Base-by-base conservation (phyloP, 257 asterid genomes). In the Linderniella brevidens region DNA sequence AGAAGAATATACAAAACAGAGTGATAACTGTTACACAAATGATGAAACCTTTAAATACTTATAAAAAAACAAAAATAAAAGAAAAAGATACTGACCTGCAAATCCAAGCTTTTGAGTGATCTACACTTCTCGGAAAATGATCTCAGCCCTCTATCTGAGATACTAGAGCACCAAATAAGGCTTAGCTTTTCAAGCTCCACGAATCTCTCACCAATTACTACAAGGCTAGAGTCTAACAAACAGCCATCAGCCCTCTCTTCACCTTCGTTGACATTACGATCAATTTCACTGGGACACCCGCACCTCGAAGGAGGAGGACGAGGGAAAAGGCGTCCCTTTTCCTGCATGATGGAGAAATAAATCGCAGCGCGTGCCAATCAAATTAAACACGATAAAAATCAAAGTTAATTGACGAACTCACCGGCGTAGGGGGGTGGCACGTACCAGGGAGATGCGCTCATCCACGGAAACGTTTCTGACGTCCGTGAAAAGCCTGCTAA, bases 121-220 rank as follows among this genome's bases (percentile, higher is more conserved):
- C 35, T 65, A 57, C 93, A 82, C 50, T 63, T 75, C 61, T 68
- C 74, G 41, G 93, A 85, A 41, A 86, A 58, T 47, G 87, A 79
- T 60, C 51, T 69, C 54, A 86, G 64, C 56, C 94, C 97, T 11
- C 51, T 52, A 61, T 72, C 78, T 20, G 93, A 72, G 47, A 78
- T 64, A 66, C 68, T 75, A 44, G 93, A 79, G 65, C 94, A 82
- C 93, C 93, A 75, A 63, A 79, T 66, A 54, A 86, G 74, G 79
- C 86, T 79, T 74, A 86, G 64, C 41, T 68, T 86, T 63, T 77
- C 92, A 55, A 86, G 84, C 62, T 72, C 79, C 13, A 48, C 41
- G 55, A 82, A 86, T 60, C 76, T 64, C 55, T 68, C 67, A 17
- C 80, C 93, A 49, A 77, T 72, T 55, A 80, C 65, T 58, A 59